A percentile compares a stretch with the other conserved stretches of the same genome.
Conservation (phyloP, 345 rosid species). For the Microcos paniculata region DNA sequence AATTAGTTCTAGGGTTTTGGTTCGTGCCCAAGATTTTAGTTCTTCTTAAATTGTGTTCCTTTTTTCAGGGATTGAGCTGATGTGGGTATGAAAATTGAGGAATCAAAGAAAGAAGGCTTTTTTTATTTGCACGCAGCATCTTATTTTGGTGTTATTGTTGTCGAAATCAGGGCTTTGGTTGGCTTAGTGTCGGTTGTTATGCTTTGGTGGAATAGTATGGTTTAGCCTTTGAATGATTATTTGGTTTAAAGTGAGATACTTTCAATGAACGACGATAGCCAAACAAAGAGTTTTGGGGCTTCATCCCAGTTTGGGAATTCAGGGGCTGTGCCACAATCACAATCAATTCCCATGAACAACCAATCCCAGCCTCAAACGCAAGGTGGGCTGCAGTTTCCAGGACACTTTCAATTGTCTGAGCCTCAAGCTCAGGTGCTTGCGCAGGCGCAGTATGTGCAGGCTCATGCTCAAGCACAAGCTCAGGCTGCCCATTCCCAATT, state of each 20-base stretch:
- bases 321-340: conserved; percentile 30
- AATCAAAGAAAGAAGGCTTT: background rate
- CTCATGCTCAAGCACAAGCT: conserved; percentile 31
- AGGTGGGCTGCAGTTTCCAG: conserved; percentile 37
- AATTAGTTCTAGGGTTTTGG: conserved; percentile 1
- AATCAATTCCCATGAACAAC: conserved; percentile 29
- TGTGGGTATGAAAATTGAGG: background rate
- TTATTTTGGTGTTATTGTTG: background rate
- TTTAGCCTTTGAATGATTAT: conserved; percentile 15
- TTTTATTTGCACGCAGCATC: background rate
- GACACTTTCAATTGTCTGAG: conserved; percentile 56
- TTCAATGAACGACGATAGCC: conserved; percentile 38
- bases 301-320: conserved; percentile 36
- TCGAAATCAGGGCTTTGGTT: conserved; percentile 13
- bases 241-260: background rate
- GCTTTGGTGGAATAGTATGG: conserved; percentile 18
- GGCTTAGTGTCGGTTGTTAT: conserved; percentile 1
- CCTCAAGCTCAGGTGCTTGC: conserved; percentile 42
- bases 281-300: conserved; percentile 30
- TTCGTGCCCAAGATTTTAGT: background rate
- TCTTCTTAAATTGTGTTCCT: background rate
- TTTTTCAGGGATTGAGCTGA: conserved; percentile 5
- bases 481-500: conserved; percentile 28
- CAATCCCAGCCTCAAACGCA: conserved; percentile 38
- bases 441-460: conserved; percentile 39